These are phyloP conservation scores for Fusarium abutilonis DNA, from an alignment of 2,329 filamentous ascomycete species.

Conservation along the genomic window DNA sequence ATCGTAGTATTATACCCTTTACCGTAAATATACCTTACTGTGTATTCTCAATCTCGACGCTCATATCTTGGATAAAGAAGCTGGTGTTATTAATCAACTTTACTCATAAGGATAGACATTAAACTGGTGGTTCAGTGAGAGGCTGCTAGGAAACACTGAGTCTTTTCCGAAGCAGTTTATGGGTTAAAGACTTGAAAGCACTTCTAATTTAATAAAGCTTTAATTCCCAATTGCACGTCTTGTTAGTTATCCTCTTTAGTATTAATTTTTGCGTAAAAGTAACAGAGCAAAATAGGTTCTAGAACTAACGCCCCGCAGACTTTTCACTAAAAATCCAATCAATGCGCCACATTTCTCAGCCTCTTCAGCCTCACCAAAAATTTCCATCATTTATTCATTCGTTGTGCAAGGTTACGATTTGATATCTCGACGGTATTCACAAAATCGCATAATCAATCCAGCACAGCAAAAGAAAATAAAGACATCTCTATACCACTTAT, in stretches of 20 bases:
- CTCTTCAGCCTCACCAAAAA: conserved; percentile 35
- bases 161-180: no score
- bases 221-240: no score
- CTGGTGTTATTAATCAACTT: background rate
- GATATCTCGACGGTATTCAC: conserved; percentile 13
- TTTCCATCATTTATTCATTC: conserved; percentile 22
- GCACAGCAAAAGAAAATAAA: background rate
- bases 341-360: conserved; percentile 17
- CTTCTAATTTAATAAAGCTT: no score
- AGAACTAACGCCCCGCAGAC: conserved; percentile 31
- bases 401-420: conserved; percentile 11
- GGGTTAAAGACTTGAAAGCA: no score
- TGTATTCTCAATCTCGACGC: no score
- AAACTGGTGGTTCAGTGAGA: no score
- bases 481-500: background rate
- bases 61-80: background rate
- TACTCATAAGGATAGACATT: no score
- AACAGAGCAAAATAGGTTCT: background rate
- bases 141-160: no score
- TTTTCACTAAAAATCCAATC: background rate
- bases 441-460: conserved; percentile 8
- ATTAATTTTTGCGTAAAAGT: no score
- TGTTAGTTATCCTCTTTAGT: no score
- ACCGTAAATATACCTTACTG: no score
- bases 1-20: background rate